Base-by-base conservation (phyloP, 345 rosid genomes). In the Boechera retrofracta region DNA sequence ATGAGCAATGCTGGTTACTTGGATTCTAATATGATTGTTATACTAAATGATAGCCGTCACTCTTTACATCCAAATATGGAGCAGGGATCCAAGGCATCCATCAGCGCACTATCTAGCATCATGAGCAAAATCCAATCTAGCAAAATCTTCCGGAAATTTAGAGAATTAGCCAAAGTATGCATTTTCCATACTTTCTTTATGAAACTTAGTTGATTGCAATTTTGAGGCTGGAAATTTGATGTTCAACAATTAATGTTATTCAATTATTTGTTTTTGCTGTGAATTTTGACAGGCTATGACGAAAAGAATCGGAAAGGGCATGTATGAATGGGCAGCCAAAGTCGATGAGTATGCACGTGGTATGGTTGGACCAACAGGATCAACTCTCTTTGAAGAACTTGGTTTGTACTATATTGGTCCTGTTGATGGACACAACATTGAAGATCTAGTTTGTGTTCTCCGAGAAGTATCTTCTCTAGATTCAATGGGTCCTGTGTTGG, bases 311-410 rank as follows among this genome's bases (percentile, higher is more conserved):
- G 97, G 97, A 71, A 80, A 42, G 77, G 94, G 94, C 11, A 89
- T 91, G 94, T 87, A 94, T 74, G 97, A 90, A 75, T 85, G 88
- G 86, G 97, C 97, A 38, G 98, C 98, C 76, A 91, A 94, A 86
- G 89, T 94, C 52, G 98, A 94, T 78, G 97, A 94, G 86, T 94
- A 89, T 83, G 94, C 97, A 26, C 96, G 98, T 75, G 98, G 98
- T 80, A 83, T 94, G 96, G 81, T 94, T 28, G 97, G 98, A 80
- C 97, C 98, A 56, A 80, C 67, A 10, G 98, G 98, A 72, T 80
- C 98, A 60, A 94, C 96, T 61, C 97, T 94, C 39, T 94, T 91
- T 71, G 98, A 94, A 67, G 98, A 94, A 80, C 97, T 91, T 61
- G 98, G 96, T 31, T 68, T 94, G 80, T 91, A 91, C 76, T 91